These are phyloP conservation scores for Leptosphaerulina australis DNA, from an alignment of 2,329 filamentous ascomycete species.

Conservation along the genomic window DNA sequence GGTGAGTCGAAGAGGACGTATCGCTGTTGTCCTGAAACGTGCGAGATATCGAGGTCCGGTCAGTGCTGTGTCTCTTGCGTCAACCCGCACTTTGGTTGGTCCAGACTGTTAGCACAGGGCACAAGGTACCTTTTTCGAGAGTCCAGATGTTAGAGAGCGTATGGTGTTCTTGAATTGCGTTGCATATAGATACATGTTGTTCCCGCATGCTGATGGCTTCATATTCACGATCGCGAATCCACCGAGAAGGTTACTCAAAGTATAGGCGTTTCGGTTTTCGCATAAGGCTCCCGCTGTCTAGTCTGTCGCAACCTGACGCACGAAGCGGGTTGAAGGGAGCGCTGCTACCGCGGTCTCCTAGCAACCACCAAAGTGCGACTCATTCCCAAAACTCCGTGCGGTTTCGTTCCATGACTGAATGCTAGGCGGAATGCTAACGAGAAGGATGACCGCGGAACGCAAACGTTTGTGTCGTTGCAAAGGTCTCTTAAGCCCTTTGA, in stretches of 20 bases:
- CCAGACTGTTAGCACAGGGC: background rate
- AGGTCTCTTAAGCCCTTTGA: too few species aligned
- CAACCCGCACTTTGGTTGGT: background rate
- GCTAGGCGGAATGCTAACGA: too few species aligned
- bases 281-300: background rate
- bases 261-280: background rate
- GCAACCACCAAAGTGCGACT: too few species aligned
- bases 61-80: background rate
- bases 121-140: background rate
- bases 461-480: too few species aligned
- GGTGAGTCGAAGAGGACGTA: constrained; percentile 6
- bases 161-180: background rate
- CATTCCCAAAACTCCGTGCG: too few species aligned
- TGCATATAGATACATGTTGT: constrained; percentile 13
- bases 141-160: background rate
- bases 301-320: too few species aligned
- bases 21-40: constrained; percentile 3
- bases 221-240: background rate
- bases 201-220: background rate
- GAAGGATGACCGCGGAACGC: too few species aligned
- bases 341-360: too few species aligned
- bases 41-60: constrained; percentile 2
- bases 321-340: too few species aligned
- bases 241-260: too few species aligned
- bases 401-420: too few species aligned